A percentile compares a stretch with the other conserved stretches of the same genome.
These are phyloP conservation scores for Sphaerulina vaccinii DNA, from an alignment of 2,329 filamentous ascomycete genomes.

Conservation along the genomic window DNA sequence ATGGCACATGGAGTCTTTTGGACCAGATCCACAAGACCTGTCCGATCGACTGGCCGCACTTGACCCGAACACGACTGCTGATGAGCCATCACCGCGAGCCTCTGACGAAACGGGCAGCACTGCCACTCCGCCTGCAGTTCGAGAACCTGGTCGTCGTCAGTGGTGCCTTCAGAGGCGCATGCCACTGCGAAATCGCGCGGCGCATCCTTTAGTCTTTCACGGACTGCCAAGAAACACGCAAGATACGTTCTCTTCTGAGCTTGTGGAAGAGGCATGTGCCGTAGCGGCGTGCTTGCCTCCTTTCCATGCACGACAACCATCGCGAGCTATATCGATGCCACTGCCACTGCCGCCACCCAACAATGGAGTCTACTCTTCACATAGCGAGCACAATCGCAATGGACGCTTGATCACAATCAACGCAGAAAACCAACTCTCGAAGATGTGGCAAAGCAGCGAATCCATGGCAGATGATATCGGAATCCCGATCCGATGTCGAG, in stretches of 20 bases:
- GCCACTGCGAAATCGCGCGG: slow-evolving; percentile 14
- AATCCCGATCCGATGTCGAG: slow-evolving; percentile 16
- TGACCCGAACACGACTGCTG: background rate
- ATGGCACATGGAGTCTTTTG: background rate
- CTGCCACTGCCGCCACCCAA: background rate
- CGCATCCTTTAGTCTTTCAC: slow-evolving; percentile 1
- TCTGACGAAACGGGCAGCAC: slow-evolving; percentile 1
- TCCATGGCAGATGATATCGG: background rate
- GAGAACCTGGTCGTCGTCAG: background rate
- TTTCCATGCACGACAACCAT: background rate
- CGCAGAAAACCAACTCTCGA: slow-evolving; percentile 12
- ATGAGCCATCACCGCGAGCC: background rate
- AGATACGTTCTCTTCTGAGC: background rate
- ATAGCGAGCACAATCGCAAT: background rate
- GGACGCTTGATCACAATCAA: slow-evolving; percentile 7
- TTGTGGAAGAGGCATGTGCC: background rate
- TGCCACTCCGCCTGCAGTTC: background rate
- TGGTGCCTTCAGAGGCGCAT: slow-evolving; percentile 15
- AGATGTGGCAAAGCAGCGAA: slow-evolving; percentile 12
- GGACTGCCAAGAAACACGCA: background rate
- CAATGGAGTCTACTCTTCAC: background rate
- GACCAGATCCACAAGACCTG: slow-evolving; percentile 1
- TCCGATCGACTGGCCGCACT: background rate
- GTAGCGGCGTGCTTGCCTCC: background rate
- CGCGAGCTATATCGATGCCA: background rate